Evolutionary conservation across 495 filamentous ascomycete species (phyloP), one percentile per base, ranked within the genome.

Genomic region (Hyaloscypha variabilis): DNA sequence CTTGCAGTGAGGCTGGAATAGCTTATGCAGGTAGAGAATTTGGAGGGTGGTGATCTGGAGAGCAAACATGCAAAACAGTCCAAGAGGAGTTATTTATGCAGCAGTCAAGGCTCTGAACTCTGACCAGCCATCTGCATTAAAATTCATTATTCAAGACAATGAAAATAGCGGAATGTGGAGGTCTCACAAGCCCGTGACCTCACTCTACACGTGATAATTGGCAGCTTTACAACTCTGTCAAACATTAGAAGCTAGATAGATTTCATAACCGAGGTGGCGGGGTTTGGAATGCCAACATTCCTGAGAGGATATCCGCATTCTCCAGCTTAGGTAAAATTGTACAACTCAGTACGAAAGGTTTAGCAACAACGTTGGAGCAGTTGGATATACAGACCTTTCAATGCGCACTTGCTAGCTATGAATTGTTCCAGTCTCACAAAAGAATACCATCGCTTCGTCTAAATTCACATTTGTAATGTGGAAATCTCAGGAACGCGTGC

Each of bases 21-120:
- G 56, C 50, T 58, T 64, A 63, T 60, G 64, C 55, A 65, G 29
- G 58, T 59, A 57, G 24, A 46, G 36, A 62, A 62, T 54, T 21
- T 65, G n/a, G 39, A 46, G 31, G 39, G 28, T 56, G 36, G 57
- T 60, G 52, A 64, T 64, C 39, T 54, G 52, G 25, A 61, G 54
- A 63, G 63, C 58, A 72, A 63, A 69, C 57, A 65, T 64, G 60
- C 58, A 58, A 69, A 67, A 67, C 51, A 60, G 51, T 62, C 51
- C 39, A 29, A 62, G 46, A 57, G 58, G 55, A 29, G 31, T 60
- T 68, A 70, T 67, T 70, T 72, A 72, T 70, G 65, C 28, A 65
- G 58, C 56, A 52, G 39, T 58, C 51, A 62, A 52, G 26, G 29
- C 19, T 23, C 11, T 14, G 8, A 56, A 46, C 11, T 61, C 6